phyloP scores from a whole-genome alignment of 1,284 basidiomycete species.

The Cryptococcus hybrid region DNA sequence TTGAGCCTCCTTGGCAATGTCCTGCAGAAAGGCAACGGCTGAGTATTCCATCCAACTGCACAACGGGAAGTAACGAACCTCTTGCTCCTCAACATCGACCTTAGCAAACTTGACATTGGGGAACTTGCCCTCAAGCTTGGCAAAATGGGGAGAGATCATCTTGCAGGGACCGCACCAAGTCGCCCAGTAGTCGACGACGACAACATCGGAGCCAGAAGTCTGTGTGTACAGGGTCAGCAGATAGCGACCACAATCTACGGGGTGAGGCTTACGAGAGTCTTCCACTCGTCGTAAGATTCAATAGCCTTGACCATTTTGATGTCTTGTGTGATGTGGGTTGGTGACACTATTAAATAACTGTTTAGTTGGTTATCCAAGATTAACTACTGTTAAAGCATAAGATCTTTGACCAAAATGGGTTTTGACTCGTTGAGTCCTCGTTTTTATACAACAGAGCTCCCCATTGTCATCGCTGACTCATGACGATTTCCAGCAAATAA shows the following conservation, averaged over 20 bases:
- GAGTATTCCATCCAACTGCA: background rate
- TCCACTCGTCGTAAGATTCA: conserved; percentile 59
- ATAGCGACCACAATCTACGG: background rate
- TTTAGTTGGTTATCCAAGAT: background rate
- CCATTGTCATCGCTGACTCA: background rate
- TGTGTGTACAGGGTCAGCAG: background rate
- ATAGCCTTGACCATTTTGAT: conserved; percentile 55
- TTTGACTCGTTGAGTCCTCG: background rate
- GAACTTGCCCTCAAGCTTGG: conserved; percentile 58
- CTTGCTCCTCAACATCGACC: conserved; percentile 68
- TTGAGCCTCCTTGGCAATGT: conserved; percentile 62
- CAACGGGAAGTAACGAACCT: conserved; percentile 19
- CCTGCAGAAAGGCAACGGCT: conserved; percentile 22
- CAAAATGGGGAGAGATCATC: conserved; percentile 74
- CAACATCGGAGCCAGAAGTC: conserved; percentile 24
- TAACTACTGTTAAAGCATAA: background rate
- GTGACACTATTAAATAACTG: too few relatives aligned
- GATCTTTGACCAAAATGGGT: too few relatives aligned
- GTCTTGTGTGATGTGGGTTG: background rate
- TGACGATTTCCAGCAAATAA: too few relatives aligned
- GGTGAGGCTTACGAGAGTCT: conserved; percentile 53
- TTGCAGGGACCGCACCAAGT: conserved; percentile 66
- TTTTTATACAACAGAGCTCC: background rate
- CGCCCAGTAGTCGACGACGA: conserved; percentile 71
- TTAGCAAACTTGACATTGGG: conserved; percentile 70